Evolutionary conservation across 768 basidiomycete genomes (phyloP).

Genomic region (Podaxis rugospora): DNA sequence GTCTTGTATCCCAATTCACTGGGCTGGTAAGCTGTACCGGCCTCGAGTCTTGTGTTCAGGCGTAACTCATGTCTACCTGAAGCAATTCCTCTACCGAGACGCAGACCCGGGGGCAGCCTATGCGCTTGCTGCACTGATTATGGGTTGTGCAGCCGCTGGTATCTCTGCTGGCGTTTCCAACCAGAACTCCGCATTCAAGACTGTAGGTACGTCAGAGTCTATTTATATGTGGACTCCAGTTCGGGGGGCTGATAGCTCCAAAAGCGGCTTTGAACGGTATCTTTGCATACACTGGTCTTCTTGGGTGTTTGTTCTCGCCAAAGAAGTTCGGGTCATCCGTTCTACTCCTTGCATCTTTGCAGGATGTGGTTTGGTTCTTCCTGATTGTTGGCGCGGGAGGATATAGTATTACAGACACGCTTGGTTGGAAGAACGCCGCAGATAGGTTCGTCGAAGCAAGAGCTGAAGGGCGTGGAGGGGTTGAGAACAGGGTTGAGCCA

Average conservation of each 20-base stretch:
- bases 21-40: slow-evolving; percentile 14
- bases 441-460: background rate
- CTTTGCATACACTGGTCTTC: slow-evolving; percentile 15
- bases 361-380: slow-evolving; percentile 20
- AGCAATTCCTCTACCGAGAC: slow-evolving; percentile 12
- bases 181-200: slow-evolving; percentile 19
- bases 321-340: slow-evolving; percentile 19
- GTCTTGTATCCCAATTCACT: slow-evolving; percentile 14
- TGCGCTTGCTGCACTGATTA: slow-evolving; percentile 17
- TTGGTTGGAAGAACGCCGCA: slow-evolving; percentile 10
- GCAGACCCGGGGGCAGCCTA: slow-evolving; percentile 13
- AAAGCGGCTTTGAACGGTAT: slow-evolving; percentile 20
- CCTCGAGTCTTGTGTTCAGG: background rate
- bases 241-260: background rate
- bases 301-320: slow-evolving; percentile 17
- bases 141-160: slow-evolving; percentile 19
- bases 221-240: background rate
- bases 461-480: background rate
- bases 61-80: background rate
- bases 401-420: slow-evolving; percentile 16
- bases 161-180: slow-evolving; percentile 19
- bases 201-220: slow-evolving; percentile 17
- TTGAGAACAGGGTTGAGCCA: background rate
- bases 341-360: slow-evolving; percentile 18
- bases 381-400: slow-evolving; percentile 16